Evolutionary conservation across 371 early-diverging fungal species (phyloP), one percentile per base, ranked within the genome.

Genomic region (Rhizomucor miehei): DNA sequence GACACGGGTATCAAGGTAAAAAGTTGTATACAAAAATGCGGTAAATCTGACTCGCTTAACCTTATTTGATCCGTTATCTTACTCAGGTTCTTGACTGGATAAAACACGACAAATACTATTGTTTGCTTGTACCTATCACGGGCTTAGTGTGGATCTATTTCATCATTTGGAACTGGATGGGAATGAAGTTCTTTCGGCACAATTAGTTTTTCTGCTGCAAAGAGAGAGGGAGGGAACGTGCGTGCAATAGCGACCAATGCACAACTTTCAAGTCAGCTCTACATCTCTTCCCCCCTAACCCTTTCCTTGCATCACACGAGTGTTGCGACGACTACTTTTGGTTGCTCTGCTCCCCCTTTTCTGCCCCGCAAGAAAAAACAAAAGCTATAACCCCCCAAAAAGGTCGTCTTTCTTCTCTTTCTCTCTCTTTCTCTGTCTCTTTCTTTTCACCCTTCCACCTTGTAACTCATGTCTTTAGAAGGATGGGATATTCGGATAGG

Each of bases 121-220:
- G 91, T 43, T 74, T 87, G 46, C 68, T 96, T 14, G 65, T 93
- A 17, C 95, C 94, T 4, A 75, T 92, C 20, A 87, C 94, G 0
- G 83, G 86, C 10, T 84, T 92, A 35, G 89, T 88, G 13, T 80
- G 84, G 47, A 73, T 90, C 11, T 84, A 88, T 59, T 87, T 88
- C 58, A 83, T 92, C n/a, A 68, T 94, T 24, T 89, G 89, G 81
- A 95, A 93, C 67, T 96, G 97, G 97, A 81, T 96, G 54, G 95
- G 95, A 21, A 89, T 95, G 88, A 95, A 96, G 77, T 88, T 90
- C 56, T 94, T 93, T 62, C 75, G 94, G 20, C 94, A 94, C 56
- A 92, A 90, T 54, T 89, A 70, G 41, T 6, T 12, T 41, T 41
- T 19, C 6, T 41, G 29, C 29, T 8, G 29, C 3, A 5, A 3